These are phyloP conservation scores for Starmerella asiatica DNA, from an alignment of 805 yeast genomes.

Conservation along the genomic window DNA sequence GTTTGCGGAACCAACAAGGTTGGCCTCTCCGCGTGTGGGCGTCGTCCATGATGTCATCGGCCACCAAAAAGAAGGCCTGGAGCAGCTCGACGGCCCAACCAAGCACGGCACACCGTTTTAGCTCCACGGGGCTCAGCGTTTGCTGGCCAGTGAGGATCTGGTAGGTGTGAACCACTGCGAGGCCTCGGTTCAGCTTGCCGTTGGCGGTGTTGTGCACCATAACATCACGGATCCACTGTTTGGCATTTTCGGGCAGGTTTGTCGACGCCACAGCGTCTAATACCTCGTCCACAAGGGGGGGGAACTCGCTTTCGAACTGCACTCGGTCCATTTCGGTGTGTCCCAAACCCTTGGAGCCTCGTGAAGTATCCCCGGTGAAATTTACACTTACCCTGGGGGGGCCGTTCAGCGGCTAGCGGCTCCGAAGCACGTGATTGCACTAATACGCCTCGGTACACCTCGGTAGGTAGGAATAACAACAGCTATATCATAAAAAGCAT, in stretches of 20 bases:
- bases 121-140: constrained; percentile 54
- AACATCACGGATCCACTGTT: constrained; percentile 61
- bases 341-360: neutral
- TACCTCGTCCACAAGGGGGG: constrained; percentile 64
- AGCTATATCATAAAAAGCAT: too few relatives aligned
- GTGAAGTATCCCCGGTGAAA: too few relatives aligned
- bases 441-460: too few relatives aligned
- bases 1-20: constrained; percentile 88
- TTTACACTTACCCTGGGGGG: too few relatives aligned
- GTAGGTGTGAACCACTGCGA: constrained; percentile 89
- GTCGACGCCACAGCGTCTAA: constrained; percentile 45
- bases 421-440: too few relatives aligned
- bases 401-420: too few relatives aligned
- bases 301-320: constrained; percentile 44
- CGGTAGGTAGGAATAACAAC: too few relatives aligned
- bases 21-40: constrained; percentile 96
- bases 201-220: constrained; percentile 85
- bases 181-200: constrained; percentile 91
- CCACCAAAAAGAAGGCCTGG: constrained; percentile 93
- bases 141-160: constrained; percentile 56
- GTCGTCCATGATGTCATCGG: constrained; percentile 97
- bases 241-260: constrained; percentile 76
- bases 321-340: constrained; percentile 9
- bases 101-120: constrained; percentile 69
- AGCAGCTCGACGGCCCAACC: constrained; percentile 94